These are phyloP conservation scores for Clavariopsis aquatica DNA, from an alignment of 495 filamentous ascomycete genomes.

Conservation along the genomic window DNA sequence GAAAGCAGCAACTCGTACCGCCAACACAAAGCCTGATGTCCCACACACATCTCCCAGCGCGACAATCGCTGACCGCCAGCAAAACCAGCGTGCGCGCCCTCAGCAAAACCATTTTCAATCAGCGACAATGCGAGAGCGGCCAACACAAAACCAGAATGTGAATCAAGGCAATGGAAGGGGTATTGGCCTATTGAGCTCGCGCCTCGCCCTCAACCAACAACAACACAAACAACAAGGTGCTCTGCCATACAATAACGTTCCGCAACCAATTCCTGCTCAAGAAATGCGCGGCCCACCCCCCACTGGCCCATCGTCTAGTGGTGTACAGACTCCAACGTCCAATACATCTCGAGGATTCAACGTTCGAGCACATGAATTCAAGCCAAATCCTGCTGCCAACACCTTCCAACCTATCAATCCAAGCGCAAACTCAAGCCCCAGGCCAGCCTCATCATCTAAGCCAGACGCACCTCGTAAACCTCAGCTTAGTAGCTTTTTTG, in stretches of 20 bases:
- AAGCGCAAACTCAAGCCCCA: constrained; percentile 63
- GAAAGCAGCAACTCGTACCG: constrained; percentile 33
- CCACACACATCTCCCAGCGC: constrained; percentile 23
- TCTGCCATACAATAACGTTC: constrained; percentile 41
- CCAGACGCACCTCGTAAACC: constrained; percentile 55
- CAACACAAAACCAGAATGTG: constrained; percentile 46
- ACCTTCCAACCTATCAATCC: constrained; percentile 75
- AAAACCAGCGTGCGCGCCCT: constrained; percentile 51
- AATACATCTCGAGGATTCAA: constrained; percentile 70
- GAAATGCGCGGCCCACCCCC: constrained; percentile 53
- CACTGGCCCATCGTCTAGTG: constrained; percentile 49
- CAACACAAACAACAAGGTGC: constrained; percentile 51
- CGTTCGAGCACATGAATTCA: constrained; percentile 79
- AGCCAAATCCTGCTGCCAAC: constrained; percentile 74
- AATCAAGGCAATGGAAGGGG: constrained; percentile 44
- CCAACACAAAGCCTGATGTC: constrained; percentile 29
- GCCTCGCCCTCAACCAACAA: constrained; percentile 58
- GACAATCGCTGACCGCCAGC: constrained; percentile 48
- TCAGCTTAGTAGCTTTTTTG: constrained; percentile 33
- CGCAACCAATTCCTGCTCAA: constrained; percentile 56
- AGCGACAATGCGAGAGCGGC: constrained; percentile 32
- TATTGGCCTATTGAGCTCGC: constrained; percentile 48
- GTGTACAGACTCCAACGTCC: constrained; percentile 52
- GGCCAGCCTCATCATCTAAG: constrained; percentile 47
- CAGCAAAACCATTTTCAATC: constrained; percentile 30